Evolutionary conservation across 331 rosid species (phyloP).

Genomic region (Quercus tomentella): DNA sequence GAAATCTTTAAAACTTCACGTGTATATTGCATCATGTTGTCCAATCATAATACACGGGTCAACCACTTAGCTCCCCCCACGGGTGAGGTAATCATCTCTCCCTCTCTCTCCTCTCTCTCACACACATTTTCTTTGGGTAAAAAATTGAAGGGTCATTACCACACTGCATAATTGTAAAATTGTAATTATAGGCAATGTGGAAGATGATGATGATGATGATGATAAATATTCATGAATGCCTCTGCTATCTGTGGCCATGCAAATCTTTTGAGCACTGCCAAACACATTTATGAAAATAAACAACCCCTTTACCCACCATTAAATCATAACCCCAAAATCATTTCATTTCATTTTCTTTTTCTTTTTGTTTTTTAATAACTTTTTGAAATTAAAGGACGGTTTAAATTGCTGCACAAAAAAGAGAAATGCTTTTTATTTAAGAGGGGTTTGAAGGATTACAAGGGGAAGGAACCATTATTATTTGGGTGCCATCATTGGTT

Average conservation of each 20-base stretch:
- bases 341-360: background rate
- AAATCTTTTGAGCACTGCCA: constrained; percentile 46
- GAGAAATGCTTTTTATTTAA: constrained; percentile 36
- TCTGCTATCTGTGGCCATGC: constrained; percentile 50
- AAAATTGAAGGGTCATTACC: constrained; percentile 38
- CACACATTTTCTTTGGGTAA: constrained; percentile 14
- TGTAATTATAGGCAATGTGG: constrained; percentile 74
- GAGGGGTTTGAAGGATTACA: constrained; percentile 34
- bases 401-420: constrained; percentile 28
- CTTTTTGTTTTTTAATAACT: background rate
- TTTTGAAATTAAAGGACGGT: background rate
- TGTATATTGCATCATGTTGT: constrained; percentile 30
- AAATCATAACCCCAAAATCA: constrained; percentile 35
- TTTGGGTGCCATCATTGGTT: constrained; percentile 86
- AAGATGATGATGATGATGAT: constrained; percentile 72
- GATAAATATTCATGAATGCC: constrained; percentile 82
- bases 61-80: constrained; percentile 1
- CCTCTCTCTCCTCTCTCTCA: constrained; percentile 2
- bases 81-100: constrained; percentile 23
- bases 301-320: constrained; percentile 28
- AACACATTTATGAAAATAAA: constrained; percentile 60
- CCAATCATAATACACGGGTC: constrained; percentile 35
- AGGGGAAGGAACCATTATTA: constrained; percentile 52
- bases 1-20: constrained; percentile 22
- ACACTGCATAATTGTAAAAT: constrained; percentile 58